A percentile compares a stretch with the other conserved stretches of the same genome.
phyloP scores from a whole-genome alignment of 2,329 filamentous ascomycete species.

The Anisogramma anomala region DNA sequence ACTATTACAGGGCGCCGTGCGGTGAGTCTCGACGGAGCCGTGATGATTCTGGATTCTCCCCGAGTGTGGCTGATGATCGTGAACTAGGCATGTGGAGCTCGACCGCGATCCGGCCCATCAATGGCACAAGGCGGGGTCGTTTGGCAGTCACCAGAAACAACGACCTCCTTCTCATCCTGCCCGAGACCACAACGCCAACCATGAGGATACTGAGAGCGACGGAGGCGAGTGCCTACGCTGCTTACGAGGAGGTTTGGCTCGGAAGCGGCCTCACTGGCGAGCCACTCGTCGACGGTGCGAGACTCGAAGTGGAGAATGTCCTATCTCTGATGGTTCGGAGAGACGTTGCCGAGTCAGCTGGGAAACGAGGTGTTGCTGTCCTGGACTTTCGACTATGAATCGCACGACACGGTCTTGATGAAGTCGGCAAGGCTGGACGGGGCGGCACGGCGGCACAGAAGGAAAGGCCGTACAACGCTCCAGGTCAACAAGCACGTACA shows the following conservation, averaged over 20 bases:
- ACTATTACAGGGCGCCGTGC: slow-evolving; percentile 26
- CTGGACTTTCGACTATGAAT: slow-evolving; percentile 25
- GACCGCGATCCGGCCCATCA: slow-evolving; percentile 21
- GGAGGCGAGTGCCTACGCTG: slow-evolving; percentile 19
- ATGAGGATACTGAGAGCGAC: slow-evolving; percentile 25
- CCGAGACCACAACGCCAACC: slow-evolving; percentile 20
- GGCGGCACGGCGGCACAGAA: no score
- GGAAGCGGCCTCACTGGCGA: slow-evolving; percentile 26
- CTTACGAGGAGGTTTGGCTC: slow-evolving; percentile 27
- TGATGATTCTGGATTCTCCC: neutral
- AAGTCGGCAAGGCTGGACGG: neutral
- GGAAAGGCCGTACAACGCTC: no score
- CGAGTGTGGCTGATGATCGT: neutral
- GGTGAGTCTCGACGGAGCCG: no score
- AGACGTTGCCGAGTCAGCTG: slow-evolving; percentile 6
- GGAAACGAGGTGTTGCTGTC: slow-evolving; percentile 23
- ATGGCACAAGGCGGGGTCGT: slow-evolving; percentile 25
- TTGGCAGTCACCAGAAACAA: slow-evolving; percentile 24
- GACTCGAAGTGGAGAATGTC: slow-evolving; percentile 25
- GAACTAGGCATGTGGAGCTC: slow-evolving; percentile 24
- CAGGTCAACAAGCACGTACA: no score
- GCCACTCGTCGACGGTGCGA: slow-evolving; percentile 27
- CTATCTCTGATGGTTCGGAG: slow-evolving; percentile 26
- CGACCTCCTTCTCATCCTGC: slow-evolving; percentile 28
- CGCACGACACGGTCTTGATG: neutral